phyloP scores from a whole-genome alignment of 805 yeast genomes.

The Alloascoidea africana region DNA sequence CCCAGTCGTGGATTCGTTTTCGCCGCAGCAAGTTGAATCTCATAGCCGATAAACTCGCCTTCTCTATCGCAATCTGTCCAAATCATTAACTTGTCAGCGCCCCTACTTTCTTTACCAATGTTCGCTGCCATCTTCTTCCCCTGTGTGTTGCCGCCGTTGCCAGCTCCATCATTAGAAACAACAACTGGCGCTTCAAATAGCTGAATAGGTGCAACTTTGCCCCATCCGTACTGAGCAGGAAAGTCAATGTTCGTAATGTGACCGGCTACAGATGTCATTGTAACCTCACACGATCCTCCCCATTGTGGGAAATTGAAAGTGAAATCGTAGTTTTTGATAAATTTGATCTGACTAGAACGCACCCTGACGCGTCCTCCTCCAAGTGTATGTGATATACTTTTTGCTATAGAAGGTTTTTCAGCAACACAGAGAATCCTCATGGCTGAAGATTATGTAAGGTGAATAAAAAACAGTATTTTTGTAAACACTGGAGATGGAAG shows the following conservation, averaged over 20 bases:
- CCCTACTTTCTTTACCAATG: conserved; percentile 48
- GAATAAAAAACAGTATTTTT: too few species aligned
- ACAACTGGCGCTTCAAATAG: conserved; percentile 69
- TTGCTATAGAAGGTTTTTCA: conserved; percentile 91
- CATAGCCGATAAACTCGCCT: conserved; percentile 87
- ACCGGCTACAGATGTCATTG: conserved; percentile 89
- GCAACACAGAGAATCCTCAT: conserved; percentile 90
- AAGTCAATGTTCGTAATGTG: conserved; percentile 62
- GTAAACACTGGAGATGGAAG: too few species aligned
- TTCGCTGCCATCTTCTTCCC: conserved; percentile 42
- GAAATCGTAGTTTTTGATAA: conserved; percentile 70
- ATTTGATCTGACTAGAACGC: conserved; percentile 38
- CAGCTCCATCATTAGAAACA: too few species aligned
- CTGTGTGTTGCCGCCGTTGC: conserved; percentile 25
- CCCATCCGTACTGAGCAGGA: conserved; percentile 48
- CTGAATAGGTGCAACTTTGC: conserved; percentile 43
- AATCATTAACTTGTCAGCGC: conserved; percentile 55
- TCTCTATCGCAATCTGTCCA: conserved; percentile 99
- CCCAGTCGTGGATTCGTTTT: conserved; percentile 31
- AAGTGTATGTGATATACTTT: conserved; percentile 58
- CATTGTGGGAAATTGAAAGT: conserved; percentile 43
- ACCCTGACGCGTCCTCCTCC: conserved; percentile 51
- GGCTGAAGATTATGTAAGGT: too few species aligned
- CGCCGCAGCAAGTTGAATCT: conserved; percentile 57
- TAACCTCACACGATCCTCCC: conserved; percentile 56